Base-by-base conservation (phyloP, 2,329 filamentous ascomycete species). In the Ophiosphaerella narmari region DNA sequence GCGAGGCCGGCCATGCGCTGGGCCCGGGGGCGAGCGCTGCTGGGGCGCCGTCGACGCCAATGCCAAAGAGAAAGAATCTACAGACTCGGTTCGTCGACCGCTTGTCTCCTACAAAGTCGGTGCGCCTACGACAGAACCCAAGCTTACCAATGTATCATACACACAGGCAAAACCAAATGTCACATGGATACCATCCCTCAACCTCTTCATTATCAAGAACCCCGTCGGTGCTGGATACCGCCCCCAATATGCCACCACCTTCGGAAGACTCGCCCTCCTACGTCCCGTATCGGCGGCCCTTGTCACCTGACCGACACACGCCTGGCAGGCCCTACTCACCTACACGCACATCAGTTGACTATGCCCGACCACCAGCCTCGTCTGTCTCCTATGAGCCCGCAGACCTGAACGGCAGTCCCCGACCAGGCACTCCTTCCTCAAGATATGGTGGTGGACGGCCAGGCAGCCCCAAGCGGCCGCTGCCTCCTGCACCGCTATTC, bases 401-500 rank as follows among this genome's bases (percentile, higher is more conserved):
- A 18, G 92, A 97, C 62, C 75, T 97, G 51, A 93, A 97, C 66
- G 94, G 94, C 41, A 92, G 85, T 54, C 92, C 94, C 6, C 80
- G 94, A 50, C 93, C 94, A 1, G 93, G 93, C 5, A 97, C 93
- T 0, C 91, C 93, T 1, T 91, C 91, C 0, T 93, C 91, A 2
- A 83, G 86, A 70, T 97, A 97, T 71, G 89, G 91, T 16, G 89
- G 91, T 16, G 66, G 64, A 31, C 57, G 91, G 65, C 90, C 92
- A 12, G 89, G 91, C 3, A 95, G 91, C 67, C 90, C 92, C 9
- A 85, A 91, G 60, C 83, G 93, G 48, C 93, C 93, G 3, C 79
- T 97, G 29, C 94, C 94, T 2, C 91, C 91, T 0, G 90, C 91
- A 26, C 94, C 94, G 4, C 78, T 96, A 7, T 97, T 96, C 67